A percentile compares a stretch with the other conserved stretches of the same genome.
These are phyloP conservation scores for Triadica sebifera DNA, from an alignment of 345 rosid genomes.

Conservation along the genomic window DNA sequence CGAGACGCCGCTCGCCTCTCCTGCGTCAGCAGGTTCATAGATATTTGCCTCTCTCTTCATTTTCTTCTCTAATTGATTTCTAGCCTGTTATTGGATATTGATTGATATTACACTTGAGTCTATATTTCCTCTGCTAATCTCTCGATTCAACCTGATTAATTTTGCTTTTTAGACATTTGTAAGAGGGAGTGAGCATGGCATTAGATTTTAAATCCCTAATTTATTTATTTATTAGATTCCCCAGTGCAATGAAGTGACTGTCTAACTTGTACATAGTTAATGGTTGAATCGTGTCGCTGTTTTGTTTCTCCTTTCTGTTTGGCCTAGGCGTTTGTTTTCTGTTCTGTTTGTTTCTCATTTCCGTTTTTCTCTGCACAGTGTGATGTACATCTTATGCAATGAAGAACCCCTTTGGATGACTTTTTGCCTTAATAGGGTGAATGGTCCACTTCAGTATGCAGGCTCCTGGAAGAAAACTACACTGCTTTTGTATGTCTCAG, in stretches of 20 bases:
- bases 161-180: background rate
- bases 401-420: constrained; percentile 97
- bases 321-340: background rate
- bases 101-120: background rate
- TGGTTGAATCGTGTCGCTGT: background rate
- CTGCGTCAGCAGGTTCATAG: constrained; percentile 81
- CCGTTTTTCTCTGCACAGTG: constrained; percentile 42
- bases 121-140: background rate
- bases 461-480: constrained; percentile 91
- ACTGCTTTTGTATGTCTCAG: constrained; percentile 50
- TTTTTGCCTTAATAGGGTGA: constrained; percentile 50
- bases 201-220: background rate
- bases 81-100: background rate
- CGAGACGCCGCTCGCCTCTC: constrained; percentile 73
- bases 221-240: background rate
- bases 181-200: background rate
- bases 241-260: no score
- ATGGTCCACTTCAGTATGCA: constrained; percentile 56
- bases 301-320: background rate
- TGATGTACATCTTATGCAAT: constrained; percentile 76
- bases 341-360: background rate
- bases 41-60: background rate
- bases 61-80: background rate
- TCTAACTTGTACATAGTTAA: background rate
- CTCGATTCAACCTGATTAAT: background rate